Percentiles rank a stretch among this genome's conserved stretches.
Evolutionary conservation across 2,329 filamentous ascomycete genomes (phyloP).

Genomic region (Aureobasidium musti): DNA sequence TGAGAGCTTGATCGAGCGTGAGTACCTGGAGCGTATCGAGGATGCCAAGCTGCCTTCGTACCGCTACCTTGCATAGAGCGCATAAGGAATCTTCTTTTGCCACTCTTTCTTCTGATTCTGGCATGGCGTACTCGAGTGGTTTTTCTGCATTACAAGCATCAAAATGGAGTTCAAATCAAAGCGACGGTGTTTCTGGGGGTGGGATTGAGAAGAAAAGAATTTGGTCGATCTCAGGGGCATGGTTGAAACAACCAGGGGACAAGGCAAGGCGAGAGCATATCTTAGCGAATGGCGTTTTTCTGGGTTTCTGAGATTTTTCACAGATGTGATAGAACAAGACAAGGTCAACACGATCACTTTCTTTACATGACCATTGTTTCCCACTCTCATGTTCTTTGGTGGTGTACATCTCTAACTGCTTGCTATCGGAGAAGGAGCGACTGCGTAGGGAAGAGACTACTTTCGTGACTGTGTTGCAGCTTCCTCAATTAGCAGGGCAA

Average conservation of each 20-base stretch:
- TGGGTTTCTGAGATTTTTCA: too few species aligned
- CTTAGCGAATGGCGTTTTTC: too few species aligned
- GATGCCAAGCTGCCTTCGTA: slow-evolving; percentile 64
- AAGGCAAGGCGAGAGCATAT: too few species aligned
- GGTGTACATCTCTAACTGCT: too few species aligned
- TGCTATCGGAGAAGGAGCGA: too few species aligned
- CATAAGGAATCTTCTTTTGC: background rate
- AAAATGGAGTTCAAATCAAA: background rate
- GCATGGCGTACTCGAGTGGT: background rate
- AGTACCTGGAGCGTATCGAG: slow-evolving; percentile 78
- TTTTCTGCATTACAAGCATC: slow-evolving; percentile 1
- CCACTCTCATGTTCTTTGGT: too few species aligned
- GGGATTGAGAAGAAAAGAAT: background rate
- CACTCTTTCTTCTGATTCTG: background rate
- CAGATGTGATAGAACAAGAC: too few species aligned
- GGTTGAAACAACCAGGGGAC: background rate
- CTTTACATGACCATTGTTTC: too few species aligned
- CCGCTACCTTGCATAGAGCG: slow-evolving; percentile 62
- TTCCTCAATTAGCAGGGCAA: too few species aligned
- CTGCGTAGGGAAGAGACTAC: too few species aligned
- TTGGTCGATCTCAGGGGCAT: background rate
- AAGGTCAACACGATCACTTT: too few species aligned
- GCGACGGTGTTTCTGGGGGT: background rate
- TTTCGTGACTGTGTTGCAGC: too few species aligned
- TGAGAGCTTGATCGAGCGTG: slow-evolving; percentile 72